phyloP scores from a whole-genome alignment of 2,329 filamentous ascomycete genomes.

The Colletotrichum karsti region DNA sequence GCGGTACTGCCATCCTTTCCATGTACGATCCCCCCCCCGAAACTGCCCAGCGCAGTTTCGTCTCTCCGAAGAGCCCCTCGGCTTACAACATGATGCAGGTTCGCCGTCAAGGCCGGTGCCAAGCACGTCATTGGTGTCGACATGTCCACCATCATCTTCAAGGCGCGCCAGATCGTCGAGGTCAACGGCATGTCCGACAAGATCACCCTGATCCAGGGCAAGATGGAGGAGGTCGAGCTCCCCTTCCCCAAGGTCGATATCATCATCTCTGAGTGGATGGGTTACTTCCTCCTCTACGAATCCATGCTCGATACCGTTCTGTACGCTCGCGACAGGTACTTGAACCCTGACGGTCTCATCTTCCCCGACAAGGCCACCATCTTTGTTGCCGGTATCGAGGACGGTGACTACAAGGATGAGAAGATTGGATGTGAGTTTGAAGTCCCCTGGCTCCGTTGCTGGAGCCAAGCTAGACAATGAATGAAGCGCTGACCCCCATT shows the following conservation, averaged over 20 bases:
- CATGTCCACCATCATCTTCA: constrained; percentile 99
- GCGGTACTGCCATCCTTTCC: constrained; percentile 96
- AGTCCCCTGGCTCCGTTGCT: background rate
- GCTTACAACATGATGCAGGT: constrained; percentile 66
- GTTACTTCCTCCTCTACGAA: constrained; percentile 98
- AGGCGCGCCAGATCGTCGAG: constrained; percentile 94
- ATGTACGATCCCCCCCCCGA: constrained; percentile 70
- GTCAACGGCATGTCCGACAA: constrained; percentile 92
- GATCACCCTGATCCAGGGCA: constrained; percentile 97
- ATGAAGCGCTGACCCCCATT: background rate
- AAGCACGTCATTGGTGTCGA: constrained; percentile 99
- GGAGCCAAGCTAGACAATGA: too few relatives aligned
- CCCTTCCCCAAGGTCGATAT: constrained; percentile 98
- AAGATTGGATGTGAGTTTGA: constrained; percentile 94
- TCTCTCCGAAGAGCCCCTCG: background rate
- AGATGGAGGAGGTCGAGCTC: constrained; percentile 98
- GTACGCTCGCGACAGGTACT: constrained; percentile 93
- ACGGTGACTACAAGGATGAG: constrained; percentile 99
- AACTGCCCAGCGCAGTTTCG: background rate
- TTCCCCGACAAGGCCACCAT: constrained; percentile 99
- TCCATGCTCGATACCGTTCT: constrained; percentile 98
- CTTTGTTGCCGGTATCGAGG: constrained; percentile 95
- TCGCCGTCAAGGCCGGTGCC: constrained; percentile 93
- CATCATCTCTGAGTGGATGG: constrained; percentile 99
- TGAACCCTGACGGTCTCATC: constrained; percentile 87